phyloP scores from a whole-genome alignment of 441 rosid genomes.

The Populus trichocarpa region DNA sequence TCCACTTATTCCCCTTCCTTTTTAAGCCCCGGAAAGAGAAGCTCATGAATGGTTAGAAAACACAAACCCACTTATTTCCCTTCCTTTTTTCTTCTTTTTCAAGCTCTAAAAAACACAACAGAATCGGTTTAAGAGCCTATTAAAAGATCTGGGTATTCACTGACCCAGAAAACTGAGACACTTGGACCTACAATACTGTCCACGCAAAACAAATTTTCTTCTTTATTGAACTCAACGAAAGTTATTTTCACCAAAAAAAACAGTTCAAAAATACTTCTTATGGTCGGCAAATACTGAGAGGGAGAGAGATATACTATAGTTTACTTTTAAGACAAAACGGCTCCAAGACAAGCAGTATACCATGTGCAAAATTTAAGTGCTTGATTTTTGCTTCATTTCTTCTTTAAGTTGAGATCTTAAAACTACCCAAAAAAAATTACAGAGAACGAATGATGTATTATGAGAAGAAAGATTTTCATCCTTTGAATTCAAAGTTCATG shows the following conservation, averaged over 20 bases:
- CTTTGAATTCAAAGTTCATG: background rate
- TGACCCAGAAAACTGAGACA: slow-evolving; percentile 8
- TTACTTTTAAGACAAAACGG: no score
- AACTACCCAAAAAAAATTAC: background rate
- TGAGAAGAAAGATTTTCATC: no score
- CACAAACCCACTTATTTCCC: background rate
- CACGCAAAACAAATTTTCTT: background rate
- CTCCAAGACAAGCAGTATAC: background rate
- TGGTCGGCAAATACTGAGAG: background rate
- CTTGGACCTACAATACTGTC: slow-evolving; percentile 15
- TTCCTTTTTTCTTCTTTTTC: background rate
- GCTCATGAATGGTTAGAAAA: background rate
- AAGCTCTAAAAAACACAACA: background rate
- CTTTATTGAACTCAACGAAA: background rate
- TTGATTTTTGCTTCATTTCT: background rate
- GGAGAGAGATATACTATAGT: background rate
- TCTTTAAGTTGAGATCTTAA: background rate
- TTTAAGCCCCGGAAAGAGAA: background rate
- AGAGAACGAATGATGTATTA: no score
- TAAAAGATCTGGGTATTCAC: slow-evolving; percentile 22
- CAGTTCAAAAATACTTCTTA: background rate
- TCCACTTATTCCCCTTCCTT: background rate
- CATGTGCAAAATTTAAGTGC: background rate
- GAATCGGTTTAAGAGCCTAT: background rate
- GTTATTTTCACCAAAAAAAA: background rate